A percentile compares a stretch with the other conserved stretches of the same genome.
phyloP scores from a whole-genome alignment of 1,284 basidiomycete species.

The Peniophora sp. region DNA sequence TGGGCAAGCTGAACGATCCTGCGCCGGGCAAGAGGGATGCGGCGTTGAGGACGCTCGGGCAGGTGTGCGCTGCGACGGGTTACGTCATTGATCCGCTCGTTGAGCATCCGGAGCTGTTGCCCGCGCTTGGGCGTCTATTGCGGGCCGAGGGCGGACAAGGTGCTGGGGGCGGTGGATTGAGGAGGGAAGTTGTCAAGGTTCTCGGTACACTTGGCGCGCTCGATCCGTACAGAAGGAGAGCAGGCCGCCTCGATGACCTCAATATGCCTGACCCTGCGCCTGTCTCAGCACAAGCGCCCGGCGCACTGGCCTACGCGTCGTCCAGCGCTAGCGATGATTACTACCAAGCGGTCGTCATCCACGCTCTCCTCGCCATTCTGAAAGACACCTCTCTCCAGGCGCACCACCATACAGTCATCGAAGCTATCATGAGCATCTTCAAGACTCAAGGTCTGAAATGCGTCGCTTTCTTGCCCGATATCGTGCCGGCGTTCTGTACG shows the following conservation, averaged over 20 bases:
- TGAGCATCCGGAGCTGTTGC: slow-evolving; percentile 88
- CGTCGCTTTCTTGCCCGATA: slow-evolving; percentile 94
- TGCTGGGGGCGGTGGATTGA: slow-evolving; percentile 91
- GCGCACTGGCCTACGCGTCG: slow-evolving; percentile 40
- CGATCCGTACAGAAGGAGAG: slow-evolving; percentile 86
- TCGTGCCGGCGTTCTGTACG: slow-evolving; percentile 91
- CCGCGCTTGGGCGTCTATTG: slow-evolving; percentile 80
- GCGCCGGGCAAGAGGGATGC: slow-evolving; percentile 87
- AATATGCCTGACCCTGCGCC: slow-evolving; percentile 61
- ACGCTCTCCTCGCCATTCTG: slow-evolving; percentile 81
- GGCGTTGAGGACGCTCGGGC: slow-evolving; percentile 89
- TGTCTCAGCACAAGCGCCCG: slow-evolving; percentile 47
- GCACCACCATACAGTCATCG: slow-evolving; percentile 91
- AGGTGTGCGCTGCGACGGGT: slow-evolving; percentile 93
- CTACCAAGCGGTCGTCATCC: slow-evolving; percentile 95
- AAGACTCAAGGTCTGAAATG: slow-evolving; percentile 97
- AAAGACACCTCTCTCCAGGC: slow-evolving; percentile 82
- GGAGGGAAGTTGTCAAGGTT: slow-evolving; percentile 89
- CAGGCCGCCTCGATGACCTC: slow-evolving; percentile 78
- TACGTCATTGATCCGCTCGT: slow-evolving; percentile 90
- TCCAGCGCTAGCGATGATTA: slow-evolving; percentile 81
- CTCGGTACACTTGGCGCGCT: slow-evolving; percentile 96
- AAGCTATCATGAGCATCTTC: slow-evolving; percentile 99
- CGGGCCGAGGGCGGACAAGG: slow-evolving; percentile 77
- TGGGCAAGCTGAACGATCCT: slow-evolving; percentile 83